Percentiles rank a stretch among this genome's conserved stretches.
phyloP scores from a whole-genome alignment of 352 stramenopile genomes.

The Paralagenidium karlingii region DNA sequence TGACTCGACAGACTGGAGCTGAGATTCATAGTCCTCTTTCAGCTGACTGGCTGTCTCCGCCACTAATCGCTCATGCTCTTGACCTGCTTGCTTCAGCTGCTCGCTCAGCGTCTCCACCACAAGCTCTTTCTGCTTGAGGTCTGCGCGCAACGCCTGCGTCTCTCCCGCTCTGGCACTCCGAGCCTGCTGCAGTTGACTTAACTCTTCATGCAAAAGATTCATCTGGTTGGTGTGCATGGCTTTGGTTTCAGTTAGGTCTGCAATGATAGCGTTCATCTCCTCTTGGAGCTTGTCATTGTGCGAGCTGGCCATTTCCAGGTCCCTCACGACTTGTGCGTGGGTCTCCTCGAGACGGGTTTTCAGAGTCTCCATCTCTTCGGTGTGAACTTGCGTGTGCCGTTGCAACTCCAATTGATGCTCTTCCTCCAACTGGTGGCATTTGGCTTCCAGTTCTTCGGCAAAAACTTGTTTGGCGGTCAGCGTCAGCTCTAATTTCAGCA shows the following conservation, averaged over 20 bases:
- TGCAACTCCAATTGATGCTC: no score
- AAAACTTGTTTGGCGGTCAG: no score
- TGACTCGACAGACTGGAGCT: no score
- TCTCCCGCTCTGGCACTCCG: neutral
- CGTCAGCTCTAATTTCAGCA: conserved; percentile 13
- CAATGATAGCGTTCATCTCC: neutral
- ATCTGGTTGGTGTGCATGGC: no score
- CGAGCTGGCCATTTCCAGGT: neutral
- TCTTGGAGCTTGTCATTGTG: neutral
- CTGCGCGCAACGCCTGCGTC: neutral
- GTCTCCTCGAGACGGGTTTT: neutral
- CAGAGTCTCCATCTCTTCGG: neutral
- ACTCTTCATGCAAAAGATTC: no score
- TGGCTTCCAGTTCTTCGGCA: no score
- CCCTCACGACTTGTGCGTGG: neutral
- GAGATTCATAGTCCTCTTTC: conserved; percentile 1
- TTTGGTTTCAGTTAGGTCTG: no score
- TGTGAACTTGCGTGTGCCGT: neutral
- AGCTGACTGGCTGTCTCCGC: conserved; percentile 8
- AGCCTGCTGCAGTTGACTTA: no score
- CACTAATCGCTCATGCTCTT: conserved; percentile 8
- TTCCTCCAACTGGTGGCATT: no score
- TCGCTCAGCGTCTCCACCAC: conserved; percentile 11
- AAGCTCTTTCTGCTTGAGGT: conserved; percentile 8
- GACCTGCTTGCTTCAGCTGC: conserved; percentile 8